Base-by-base conservation (phyloP, 2,329 filamentous ascomycete genomes). In the Hypoxylon sp. region DNA sequence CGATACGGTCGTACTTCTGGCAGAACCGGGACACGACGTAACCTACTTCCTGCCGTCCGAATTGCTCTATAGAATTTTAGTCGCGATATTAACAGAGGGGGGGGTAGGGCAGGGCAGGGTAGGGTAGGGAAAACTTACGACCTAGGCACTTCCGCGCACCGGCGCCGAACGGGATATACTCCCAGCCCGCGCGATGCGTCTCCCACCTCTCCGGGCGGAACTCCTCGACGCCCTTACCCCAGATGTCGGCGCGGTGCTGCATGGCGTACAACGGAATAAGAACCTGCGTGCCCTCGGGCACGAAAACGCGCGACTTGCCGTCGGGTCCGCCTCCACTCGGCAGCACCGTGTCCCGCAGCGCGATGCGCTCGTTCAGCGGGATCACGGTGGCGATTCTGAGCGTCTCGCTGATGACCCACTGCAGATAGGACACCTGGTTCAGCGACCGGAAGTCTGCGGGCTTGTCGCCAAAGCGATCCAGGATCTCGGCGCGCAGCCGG, bases 181-280 rank as follows among this genome's bases (percentile, higher is more conserved):
- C 78, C 75, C 75, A 79, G 4, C 71, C 71, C 0, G 69, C 57
- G 11, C 71, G 70, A 35, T 67, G 63, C 22, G 70, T 71, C 17
- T 72, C 73, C 74, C 79, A 81, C 19, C 79, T 67, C 59, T 80
- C 78, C 0, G 79, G 79, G 2, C 73, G 67, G 64, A 80, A 80
- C 54, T 77, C 74, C 6, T 76, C 73, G 9, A 74, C 75, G 29
- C 79, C 77, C 0, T 66, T 24, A 5, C 80, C 80, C 61, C 74
- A 81, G 29, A 81, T 73, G 52, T 80, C 77, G 19, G 72, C 74
- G n/a, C 76, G 73, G 24, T 78, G 72, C 53, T 80, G 78, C 64
- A 81, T 75, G 0, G 70, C 67, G 37, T 78, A 78, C 14, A 77
- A 51, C 35, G 62, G 70, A 51, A 75, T 73, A 0, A 71, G 44